Evolutionary conservation across 2,329 filamentous ascomycete genomes (phyloP), one percentile per base, ranked within the genome.

Genomic region (Teratosphaeria gauchensis): DNA sequence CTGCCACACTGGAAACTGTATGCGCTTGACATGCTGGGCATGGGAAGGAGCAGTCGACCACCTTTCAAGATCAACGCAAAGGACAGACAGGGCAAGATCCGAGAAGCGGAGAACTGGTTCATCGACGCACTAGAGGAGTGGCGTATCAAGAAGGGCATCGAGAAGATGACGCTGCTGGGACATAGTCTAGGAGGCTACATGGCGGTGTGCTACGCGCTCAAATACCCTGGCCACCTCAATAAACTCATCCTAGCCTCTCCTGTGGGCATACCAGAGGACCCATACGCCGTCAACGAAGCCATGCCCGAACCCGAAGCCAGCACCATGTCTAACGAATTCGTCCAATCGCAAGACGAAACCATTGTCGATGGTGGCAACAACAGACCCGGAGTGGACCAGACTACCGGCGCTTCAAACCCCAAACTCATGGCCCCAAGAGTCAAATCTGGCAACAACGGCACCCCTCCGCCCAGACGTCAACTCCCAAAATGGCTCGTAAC

Each of bases 121-220:
- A 84, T 99, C 58, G 94, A 99, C 73, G 89, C 92, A 2, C 80
- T 99, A 6, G 94, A 99, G 71, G 94, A 99, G 73, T 99, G 94
- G 94, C 86, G 94, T 59, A 82, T 90, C 65, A 84, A 90, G 71
- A 86, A 87, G 63, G 92, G 92, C 48, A 89, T 99, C 55, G 91
- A 99, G 55, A 87, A 88, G 63, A 96, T 99, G 71, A 99, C 94
- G 0, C 80, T 99, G 3, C 80, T 97, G 7, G 94, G 92, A 1
- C 94, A 99, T 76, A 95, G 89, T 53, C 80, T 99, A 53, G 94
- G 94, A 58, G 94, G 94, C 5, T 99, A 99, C 71, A 87, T 99
- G 72, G 91, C 92, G 4, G 88, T 95, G 0, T 92, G 91, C 21
- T 99, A 99, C 71, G 92, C 94, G 1, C 80, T 97, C 60, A 99